phyloP scores from a whole-genome alignment of 345 rosid species.

The Hibiscus syriacus region DNA sequence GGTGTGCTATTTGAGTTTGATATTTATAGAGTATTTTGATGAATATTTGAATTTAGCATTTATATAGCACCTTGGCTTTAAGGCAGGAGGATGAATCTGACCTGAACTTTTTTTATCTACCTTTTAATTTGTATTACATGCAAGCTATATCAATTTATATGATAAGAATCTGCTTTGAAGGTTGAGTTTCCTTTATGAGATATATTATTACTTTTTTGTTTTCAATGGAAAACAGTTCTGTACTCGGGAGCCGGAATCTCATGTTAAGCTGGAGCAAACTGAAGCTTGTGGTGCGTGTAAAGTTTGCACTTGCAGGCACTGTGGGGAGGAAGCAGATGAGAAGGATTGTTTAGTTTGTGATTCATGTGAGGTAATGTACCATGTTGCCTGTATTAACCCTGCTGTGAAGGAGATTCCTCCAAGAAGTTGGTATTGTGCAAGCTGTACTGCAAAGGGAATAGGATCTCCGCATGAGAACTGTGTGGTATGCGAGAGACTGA shows the following conservation, averaged over 20 bases:
- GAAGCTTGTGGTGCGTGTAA: slow-evolving; percentile 26
- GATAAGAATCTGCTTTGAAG: not conserved
- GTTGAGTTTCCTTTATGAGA: slow-evolving; percentile 1
- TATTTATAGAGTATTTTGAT: not conserved
- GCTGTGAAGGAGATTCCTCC: slow-evolving; percentile 55
- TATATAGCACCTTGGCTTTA: not conserved
- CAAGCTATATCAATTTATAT: not conserved
- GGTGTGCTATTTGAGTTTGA: not conserved
- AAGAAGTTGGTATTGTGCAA: slow-evolving; percentile 64
- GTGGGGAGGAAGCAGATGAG: slow-evolving; percentile 62
- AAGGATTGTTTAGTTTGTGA: slow-evolving; percentile 69
- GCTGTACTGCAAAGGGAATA: slow-evolving; percentile 51
- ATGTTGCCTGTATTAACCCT: slow-evolving; percentile 72
- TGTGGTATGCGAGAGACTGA: slow-evolving; percentile 65
- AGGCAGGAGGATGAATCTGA: not conserved
- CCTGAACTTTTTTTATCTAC: not conserved
- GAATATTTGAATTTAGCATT: not conserved
- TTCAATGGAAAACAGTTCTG: slow-evolving; percentile 29
- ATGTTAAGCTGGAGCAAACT: slow-evolving; percentile 37
- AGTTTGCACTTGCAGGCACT: slow-evolving; percentile 43
- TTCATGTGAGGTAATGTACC: slow-evolving; percentile 80
- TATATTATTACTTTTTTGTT: slow-evolving; percentile 5
- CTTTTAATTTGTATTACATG: slow-evolving; percentile 4
- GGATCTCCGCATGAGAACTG: slow-evolving; percentile 61
- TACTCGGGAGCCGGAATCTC: slow-evolving; percentile 28